These are phyloP conservation scores for Talaromyces amestolkiae DNA, from an alignment of 2,329 filamentous ascomycete species.

Conservation along the genomic window DNA sequence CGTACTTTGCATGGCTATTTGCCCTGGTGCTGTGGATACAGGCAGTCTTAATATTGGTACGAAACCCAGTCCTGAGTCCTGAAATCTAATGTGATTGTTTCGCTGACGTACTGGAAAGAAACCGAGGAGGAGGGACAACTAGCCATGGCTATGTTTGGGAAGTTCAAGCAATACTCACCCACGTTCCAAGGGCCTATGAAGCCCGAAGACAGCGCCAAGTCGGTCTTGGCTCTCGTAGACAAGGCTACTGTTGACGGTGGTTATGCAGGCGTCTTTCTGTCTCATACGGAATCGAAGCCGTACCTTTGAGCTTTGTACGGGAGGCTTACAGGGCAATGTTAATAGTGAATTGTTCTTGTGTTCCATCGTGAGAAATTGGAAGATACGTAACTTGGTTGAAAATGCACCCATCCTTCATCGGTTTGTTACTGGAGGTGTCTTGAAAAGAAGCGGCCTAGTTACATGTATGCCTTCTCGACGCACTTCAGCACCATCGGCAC, in stretches of 20 bases:
- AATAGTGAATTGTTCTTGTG: no score
- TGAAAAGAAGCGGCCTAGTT: no score
- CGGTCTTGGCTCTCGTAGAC: conserved; percentile 31
- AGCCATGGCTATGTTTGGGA: conserved; percentile 18
- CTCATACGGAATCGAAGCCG: conserved; percentile 52
- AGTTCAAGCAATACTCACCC: conserved; percentile 39
- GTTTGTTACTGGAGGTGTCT: no score
- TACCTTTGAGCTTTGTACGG: conserved; percentile 34
- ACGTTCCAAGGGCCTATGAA: conserved; percentile 35
- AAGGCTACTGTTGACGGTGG: conserved; percentile 46
- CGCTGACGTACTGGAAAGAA: background rate
- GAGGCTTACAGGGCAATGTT: background rate
- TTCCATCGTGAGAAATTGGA: no score
- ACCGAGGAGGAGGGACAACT: conserved; percentile 10
- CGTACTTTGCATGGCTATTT: conserved; percentile 53
- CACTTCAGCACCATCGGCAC: background rate
- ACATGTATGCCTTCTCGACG: no score
- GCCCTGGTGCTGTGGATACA: conserved; percentile 54
- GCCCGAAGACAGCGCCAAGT: conserved; percentile 37
- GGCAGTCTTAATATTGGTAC: conserved; percentile 31
- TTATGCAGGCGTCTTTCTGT: conserved; percentile 51
- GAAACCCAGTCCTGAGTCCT: background rate
- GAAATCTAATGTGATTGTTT: conserved; percentile 14
- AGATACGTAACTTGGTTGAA: no score
- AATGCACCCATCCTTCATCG: no score